phyloP scores from a whole-genome alignment of 2,329 filamentous ascomycete species.

The Alternaria sp. region DNA sequence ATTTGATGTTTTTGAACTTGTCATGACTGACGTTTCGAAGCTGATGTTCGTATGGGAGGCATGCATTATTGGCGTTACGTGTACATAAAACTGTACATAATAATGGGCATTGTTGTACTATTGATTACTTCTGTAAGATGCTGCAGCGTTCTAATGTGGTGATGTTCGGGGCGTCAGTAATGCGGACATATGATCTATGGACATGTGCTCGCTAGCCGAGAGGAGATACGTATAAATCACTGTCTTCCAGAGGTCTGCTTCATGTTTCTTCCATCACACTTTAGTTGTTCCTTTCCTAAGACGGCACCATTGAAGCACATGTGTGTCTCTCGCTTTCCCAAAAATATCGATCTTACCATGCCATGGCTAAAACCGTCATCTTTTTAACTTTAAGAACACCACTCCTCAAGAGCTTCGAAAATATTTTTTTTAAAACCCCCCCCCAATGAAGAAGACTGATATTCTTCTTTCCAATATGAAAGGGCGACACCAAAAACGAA shows the following conservation, averaged over 20 bases:
- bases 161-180: background rate
- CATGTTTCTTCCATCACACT: no score
- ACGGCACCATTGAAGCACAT: no score
- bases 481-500: background rate
- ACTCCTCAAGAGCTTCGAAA: no score
- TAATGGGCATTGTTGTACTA: slow-evolving; percentile 2
- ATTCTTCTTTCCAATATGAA: no score
- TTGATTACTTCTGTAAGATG: background rate
- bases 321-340: background rate
- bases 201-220: background rate
- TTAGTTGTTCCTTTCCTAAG: no score
- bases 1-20: slow-evolving; percentile 3
- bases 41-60: background rate
- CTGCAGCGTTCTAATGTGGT: background rate
- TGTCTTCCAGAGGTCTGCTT: background rate
- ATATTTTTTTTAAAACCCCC: no score
- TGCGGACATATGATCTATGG: no score
- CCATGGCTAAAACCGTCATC: background rate
- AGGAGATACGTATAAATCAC: background rate
- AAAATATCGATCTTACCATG: background rate
- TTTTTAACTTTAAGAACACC: no score
- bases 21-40: background rate
- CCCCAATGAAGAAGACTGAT: no score
- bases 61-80: slow-evolving; percentile 5
- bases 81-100: slow-evolving; percentile 4